These are phyloP conservation scores for Curvularia hawaiiensis DNA, from an alignment of 2,329 filamentous ascomycete genomes.

Conservation along the genomic window DNA sequence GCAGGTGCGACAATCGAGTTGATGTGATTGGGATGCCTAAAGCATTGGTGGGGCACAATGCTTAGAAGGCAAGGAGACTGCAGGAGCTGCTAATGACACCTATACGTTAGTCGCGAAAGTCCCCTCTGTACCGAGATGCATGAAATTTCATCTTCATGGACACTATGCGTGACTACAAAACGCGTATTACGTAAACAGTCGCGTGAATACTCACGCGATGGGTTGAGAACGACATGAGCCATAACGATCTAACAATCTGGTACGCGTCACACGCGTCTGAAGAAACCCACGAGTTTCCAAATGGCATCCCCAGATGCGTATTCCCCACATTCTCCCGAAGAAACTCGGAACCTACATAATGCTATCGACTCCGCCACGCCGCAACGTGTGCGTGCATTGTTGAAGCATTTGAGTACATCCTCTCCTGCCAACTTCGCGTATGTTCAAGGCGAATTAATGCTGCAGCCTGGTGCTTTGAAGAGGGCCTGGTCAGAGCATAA, in stretches of 20 bases:
- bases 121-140: too few species aligned
- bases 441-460: constrained; percentile 8
- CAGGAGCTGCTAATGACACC: neutral
- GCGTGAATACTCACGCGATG: too few species aligned
- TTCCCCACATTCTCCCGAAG: neutral
- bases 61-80: neutral
- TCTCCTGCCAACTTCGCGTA: neutral
- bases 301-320: neutral
- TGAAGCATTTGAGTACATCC: constrained; percentile 5
- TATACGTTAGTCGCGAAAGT: too few species aligned
- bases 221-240: too few species aligned
- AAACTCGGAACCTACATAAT: constrained; percentile 8
- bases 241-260: too few species aligned
- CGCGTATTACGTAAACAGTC: too few species aligned
- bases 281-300: neutral
- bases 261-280: neutral
- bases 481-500: neutral
- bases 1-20: neutral
- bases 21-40: neutral
- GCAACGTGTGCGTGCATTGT: constrained; percentile 7
- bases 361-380: constrained; percentile 12
- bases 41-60: neutral
- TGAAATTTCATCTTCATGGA: too few species aligned
- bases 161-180: too few species aligned
- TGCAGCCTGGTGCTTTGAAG: constrained; percentile 1